Conservation (phyloP, 2,329 filamentous ascomycete species). For the Fusarium buxicola region DNA sequence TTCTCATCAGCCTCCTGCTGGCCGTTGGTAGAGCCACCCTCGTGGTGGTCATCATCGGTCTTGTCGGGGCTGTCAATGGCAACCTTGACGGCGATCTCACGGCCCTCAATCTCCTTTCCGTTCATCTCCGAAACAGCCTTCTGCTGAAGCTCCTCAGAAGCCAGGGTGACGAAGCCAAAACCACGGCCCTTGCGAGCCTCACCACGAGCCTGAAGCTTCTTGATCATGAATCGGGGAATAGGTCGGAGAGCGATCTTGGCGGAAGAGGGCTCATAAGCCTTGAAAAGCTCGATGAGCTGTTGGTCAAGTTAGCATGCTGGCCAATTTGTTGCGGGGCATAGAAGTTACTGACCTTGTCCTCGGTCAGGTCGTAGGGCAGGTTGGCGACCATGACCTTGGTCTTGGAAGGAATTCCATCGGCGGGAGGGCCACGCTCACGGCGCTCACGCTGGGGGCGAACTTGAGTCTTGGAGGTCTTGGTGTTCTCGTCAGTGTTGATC, state of each 20-base stretch:
- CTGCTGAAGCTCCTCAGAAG: constrained; percentile 94
- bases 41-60: constrained; percentile 80
- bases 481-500: constrained; percentile 67
- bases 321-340: neutral
- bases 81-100: constrained; percentile 99
- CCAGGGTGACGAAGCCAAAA: constrained; percentile 97
- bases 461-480: constrained; percentile 68
- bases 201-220: constrained; percentile 98
- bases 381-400: constrained; percentile 99
- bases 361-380: constrained; percentile 96
- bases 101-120: constrained; percentile 98
- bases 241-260: constrained; percentile 99
- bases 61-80: constrained; percentile 99
- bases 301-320: constrained; percentile 38
- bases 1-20: constrained; percentile 53
- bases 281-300: constrained; percentile 97
- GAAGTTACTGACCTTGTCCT: constrained; percentile 81
- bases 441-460: constrained; percentile 69
- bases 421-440: constrained; percentile 90
- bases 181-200: constrained; percentile 99
- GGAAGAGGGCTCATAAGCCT: constrained; percentile 88
- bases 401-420: constrained; percentile 98
- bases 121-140: constrained; percentile 99
- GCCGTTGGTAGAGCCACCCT: constrained; percentile 58
- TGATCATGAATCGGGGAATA: constrained; percentile 99